Conservation (phyloP, 169 alveolate species). For the Cryptosporidium tyzzeri region DNA sequence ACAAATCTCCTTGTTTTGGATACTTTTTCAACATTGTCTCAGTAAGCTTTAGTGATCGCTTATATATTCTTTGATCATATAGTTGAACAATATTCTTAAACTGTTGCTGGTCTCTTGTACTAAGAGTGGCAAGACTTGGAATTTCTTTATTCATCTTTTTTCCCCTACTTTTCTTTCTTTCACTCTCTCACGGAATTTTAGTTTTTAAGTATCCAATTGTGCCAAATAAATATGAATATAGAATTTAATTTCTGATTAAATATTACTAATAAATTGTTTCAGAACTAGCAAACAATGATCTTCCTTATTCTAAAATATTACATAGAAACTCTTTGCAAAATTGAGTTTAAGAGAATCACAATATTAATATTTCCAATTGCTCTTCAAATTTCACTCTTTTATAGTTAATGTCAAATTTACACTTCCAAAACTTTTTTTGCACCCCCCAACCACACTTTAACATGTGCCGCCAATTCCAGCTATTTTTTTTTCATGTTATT, state of each 20-base stretch:
- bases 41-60: conserved; percentile 78
- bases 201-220: not conserved
- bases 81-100: conserved; percentile 62
- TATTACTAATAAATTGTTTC: not conserved
- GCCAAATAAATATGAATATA: not conserved
- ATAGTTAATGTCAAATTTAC: conserved; percentile 13
- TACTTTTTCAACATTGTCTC: conserved; percentile 77
- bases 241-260: not conserved
- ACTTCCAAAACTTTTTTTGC: not conserved
- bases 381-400: not conserved
- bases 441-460: conserved; percentile 6
- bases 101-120: conserved; percentile 47
- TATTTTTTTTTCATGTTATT: not conserved
- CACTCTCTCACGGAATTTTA: not conserved
- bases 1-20: conserved; percentile 79
- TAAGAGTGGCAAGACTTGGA: not conserved
- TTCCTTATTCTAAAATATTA: not conserved
- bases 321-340: not conserved
- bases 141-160: not conserved
- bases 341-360: not conserved
- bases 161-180: not conserved
- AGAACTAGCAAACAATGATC: not conserved
- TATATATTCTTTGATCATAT: conserved; percentile 78
- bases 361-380: conserved; percentile 7
- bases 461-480: not conserved